Evolutionary conservation across 164 flowering plant species (phyloP).

Genomic region (Nelumbo lutea): DNA sequence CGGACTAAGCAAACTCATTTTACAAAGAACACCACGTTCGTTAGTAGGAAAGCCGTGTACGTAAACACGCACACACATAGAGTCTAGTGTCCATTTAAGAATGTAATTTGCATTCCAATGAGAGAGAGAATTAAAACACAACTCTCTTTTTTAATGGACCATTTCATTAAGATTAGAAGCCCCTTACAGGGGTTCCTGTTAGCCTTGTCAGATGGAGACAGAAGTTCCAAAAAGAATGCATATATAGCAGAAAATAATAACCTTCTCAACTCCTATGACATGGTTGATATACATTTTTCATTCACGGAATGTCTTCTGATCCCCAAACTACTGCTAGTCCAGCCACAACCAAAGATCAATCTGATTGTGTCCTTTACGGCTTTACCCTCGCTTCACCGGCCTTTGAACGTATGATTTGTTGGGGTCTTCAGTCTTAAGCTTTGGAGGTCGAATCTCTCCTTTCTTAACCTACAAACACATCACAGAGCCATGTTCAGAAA

Average conservation of each 20-base stretch:
- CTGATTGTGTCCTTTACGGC: background rate
- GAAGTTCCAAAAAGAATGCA: background rate
- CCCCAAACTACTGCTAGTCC: background rate
- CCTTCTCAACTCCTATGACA: background rate
- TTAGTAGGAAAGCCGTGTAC: too few relatives aligned
- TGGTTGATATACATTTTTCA: background rate
- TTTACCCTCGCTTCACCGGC: slow-evolving; percentile 78
- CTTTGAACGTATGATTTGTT: slow-evolving; percentile 98
- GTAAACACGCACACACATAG: too few relatives aligned
- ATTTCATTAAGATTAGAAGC: background rate
- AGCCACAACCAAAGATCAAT: background rate
- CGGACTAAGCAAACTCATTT: too few relatives aligned
- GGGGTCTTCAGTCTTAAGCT: slow-evolving; percentile 98
- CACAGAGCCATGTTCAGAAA: background rate
- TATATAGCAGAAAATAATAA: background rate
- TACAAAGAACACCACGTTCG: too few relatives aligned
- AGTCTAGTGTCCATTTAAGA: too few relatives aligned
- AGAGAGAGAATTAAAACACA: background rate
- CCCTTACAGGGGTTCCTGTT: background rate
- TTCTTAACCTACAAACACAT: slow-evolving; percentile 66
- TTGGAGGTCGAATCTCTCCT: slow-evolving; percentile 94
- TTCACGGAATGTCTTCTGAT: too few relatives aligned
- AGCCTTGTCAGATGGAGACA: background rate
- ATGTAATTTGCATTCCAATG: too few relatives aligned
- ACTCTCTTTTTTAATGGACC: background rate